Evolutionary conservation across 176 grass and related monocot species (phyloP), one percentile per base, ranked within the genome.

Genomic region (Hsuehochloa calcarea): DNA sequence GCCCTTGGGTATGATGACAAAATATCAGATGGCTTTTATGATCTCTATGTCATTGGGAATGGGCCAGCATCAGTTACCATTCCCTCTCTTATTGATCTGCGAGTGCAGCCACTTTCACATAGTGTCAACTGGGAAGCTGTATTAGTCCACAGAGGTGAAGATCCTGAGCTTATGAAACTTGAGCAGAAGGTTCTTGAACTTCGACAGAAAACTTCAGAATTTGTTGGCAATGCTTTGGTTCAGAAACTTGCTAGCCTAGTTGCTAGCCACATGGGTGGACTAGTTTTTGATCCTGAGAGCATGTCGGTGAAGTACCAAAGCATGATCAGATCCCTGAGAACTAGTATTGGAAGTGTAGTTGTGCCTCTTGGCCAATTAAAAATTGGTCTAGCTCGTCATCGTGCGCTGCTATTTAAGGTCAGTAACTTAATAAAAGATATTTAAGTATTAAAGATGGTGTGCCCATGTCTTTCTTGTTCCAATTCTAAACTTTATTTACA

Each of bases 361-460:
- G 72, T 99, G 66, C 93, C 88, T 49, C 90, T 99, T 89, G 93
- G 96, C 13, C 87, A 78, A 71, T 68, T 99, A 79, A 99, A 92
- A 73, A 80, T 91, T 91, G 93, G 97, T 83, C 80, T 99, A 66
- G 93, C 90, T 85, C 93, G 90, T 67, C 97, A 99, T 90, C 97
- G 93, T 38, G 93, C 97, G 25, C 91, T 99, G 52, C 80, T 99
- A 60, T 99, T 99, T 84, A 99, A 99, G 97, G 97, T 99, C 65
- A 90, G 80, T 77, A 63, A 74, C 68, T 74, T 22, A 50, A 55
- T 68, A 50, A 71, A 47, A 75, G 27, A 80, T 60, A 25, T 75
- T 81, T 67, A 78, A 31, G 47, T 22, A 47, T 71, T 86, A 67
- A 67, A 37, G 39, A 64, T 78, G 74, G n/a, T 6, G 5, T 73